Conservation (phyloP, 2,329 filamentous ascomycete genomes). For the Cercospora canescens region DNA sequence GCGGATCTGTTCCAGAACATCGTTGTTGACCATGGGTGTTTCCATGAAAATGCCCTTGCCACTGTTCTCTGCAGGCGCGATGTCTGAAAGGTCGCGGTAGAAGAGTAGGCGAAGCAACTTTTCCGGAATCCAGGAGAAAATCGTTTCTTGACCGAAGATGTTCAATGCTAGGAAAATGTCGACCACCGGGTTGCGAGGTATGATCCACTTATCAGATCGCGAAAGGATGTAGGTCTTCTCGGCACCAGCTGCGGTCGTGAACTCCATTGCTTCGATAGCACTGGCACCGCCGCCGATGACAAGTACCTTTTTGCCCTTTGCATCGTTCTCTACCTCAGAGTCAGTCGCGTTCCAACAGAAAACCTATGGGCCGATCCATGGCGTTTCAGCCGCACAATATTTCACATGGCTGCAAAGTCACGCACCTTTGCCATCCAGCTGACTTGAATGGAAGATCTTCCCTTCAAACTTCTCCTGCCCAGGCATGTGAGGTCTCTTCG, state of each 20-base stretch:
- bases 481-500: slow-evolving; percentile 69
- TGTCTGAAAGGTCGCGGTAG: slow-evolving; percentile 75
- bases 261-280: slow-evolving; percentile 81
- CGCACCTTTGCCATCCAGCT: slow-evolving; percentile 67
- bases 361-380: slow-evolving; percentile 52
- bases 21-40: slow-evolving; percentile 82
- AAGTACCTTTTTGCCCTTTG: slow-evolving; percentile 73
- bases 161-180: slow-evolving; percentile 75
- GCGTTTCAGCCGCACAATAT: slow-evolving; percentile 78
- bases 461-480: slow-evolving; percentile 74
- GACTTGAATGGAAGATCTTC: slow-evolving; percentile 71
- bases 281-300: slow-evolving; percentile 80
- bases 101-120: slow-evolving; percentile 73
- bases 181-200: slow-evolving; percentile 71
- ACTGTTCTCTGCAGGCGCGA: slow-evolving; percentile 58
- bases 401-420: slow-evolving; percentile 68
- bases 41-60: slow-evolving; percentile 76
- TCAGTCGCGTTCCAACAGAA: background rate
- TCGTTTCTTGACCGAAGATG: slow-evolving; percentile 71
- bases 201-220: slow-evolving; percentile 44
- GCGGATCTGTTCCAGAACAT: slow-evolving; percentile 75
- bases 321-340: slow-evolving; percentile 46
- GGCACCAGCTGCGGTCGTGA: slow-evolving; percentile 67
- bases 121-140: slow-evolving; percentile 77
- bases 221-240: slow-evolving; percentile 71